Conservation (phyloP, 2,329 filamentous ascomycete genomes). For the Pseudogymnoascus sp. region DNA sequence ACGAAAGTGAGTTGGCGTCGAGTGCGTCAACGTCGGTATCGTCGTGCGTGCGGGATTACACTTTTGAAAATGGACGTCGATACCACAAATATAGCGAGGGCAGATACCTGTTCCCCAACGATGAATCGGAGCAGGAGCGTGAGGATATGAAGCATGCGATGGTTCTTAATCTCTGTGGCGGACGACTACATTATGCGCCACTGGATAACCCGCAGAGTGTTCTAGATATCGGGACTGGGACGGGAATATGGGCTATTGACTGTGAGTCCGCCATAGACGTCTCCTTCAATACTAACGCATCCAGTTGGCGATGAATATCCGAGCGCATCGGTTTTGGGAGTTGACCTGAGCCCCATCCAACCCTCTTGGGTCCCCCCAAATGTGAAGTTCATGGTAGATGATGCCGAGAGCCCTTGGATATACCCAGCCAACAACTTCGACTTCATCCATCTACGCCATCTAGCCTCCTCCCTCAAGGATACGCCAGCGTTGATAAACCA, state of each 20-base stretch:
- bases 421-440: conserved; percentile 16
- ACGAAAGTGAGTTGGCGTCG: conserved; percentile 5
- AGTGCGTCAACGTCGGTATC: conserved; percentile 16
- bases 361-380: conserved; percentile 37
- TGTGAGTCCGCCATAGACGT: background rate
- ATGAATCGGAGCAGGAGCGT: conserved; percentile 47
- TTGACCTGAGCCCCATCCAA: conserved; percentile 37
- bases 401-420: conserved; percentile 40
- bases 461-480: conserved; percentile 10
- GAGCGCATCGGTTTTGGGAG: conserved; percentile 27
- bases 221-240: conserved; percentile 18
- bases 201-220: background rate
- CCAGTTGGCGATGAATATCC: conserved; percentile 24
- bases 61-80: conserved; percentile 44
- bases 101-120: conserved; percentile 46
- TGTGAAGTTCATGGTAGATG: conserved; percentile 41
- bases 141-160: conserved; percentile 35
- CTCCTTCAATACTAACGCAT: background rate
- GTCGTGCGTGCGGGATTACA: conserved; percentile 37
- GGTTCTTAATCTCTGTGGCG: conserved; percentile 15
- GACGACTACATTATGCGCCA: conserved; percentile 17
- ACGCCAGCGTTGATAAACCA: conserved; percentile 11
- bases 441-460: conserved; percentile 14
- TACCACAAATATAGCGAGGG: conserved; percentile 45
- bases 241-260: conserved; percentile 12